Evolutionary conservation across 2,329 filamentous ascomycete genomes (phyloP), one percentile per base, ranked within the genome.

Genomic region (Colletotrichum salicis): DNA sequence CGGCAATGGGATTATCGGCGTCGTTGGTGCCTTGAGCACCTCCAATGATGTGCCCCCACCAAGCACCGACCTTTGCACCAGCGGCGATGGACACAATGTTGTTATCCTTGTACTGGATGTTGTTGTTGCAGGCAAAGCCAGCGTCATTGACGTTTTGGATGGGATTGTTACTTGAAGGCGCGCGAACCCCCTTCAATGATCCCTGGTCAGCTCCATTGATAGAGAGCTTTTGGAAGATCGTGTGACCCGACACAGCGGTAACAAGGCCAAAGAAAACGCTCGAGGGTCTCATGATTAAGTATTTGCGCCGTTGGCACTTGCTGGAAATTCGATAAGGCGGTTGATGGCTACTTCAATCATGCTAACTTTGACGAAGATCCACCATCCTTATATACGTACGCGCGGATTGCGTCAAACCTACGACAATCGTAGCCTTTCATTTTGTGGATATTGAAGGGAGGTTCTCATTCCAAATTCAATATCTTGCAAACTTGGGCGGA

Each of bases 41-140:
- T 48, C 86, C 86, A 60, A 87, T 83, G n/a, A 86, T 81, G 76
- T 88, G 85, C 22, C 85, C 83, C 81, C 84, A 88, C 76, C 80
- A 83, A 4, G 86, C 83, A 12, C 85, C 84, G 24, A 88, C 81
- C 67, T 82, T 82, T 54, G 86, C 85, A 52, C 86, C 86, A 4
- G 84, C 84, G 48, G 84, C 84, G 60, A 87, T 80, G 35, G 79
- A 77, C 64, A 88, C 82, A 55, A 88, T 79, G 52, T 76, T 78
- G 57, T 78, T 82, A 55, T 79, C 82, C 33, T 77, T 78, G 70
- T 75, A 76, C 74, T 77, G 80, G 68, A 82, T 76, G 65, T 82
- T 81, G 29, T 80, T 81, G 76, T 86, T 86, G 78, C 86, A 88
- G 55, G 85, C 83, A 13, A 88, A 82, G 61, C 81, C 81, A 12